Base-by-base conservation (phyloP, 83 land plant genomes). In the Picea abies region DNA sequence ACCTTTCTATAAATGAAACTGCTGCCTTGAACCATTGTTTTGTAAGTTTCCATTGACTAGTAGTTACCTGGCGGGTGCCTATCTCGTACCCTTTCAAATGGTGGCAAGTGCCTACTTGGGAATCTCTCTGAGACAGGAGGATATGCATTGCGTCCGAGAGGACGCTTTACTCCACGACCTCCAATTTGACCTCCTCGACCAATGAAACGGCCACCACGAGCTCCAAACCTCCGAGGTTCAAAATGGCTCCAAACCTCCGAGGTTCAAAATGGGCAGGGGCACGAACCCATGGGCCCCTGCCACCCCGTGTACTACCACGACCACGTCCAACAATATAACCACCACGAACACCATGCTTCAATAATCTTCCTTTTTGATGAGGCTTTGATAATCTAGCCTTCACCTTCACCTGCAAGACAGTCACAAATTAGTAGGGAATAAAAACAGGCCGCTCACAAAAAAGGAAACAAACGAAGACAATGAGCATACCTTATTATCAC, bases 381-480 rank as follows among this genome's bases (percentile, higher is more conserved):
- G 98, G 95, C 84, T 96, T 91, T 15, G 99, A 92, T 65, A 97
- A 79, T 52, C 92, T 89, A 4, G 92, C 98, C 75, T 93, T 91
- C n/a, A 96, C 95, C 83, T 92, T 94, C 37, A 90, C 92, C 97
- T 94, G 89, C 47, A 79, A 63, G 1, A 73, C 0, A 60, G 35
- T 6, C 20, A 39, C 4, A 23, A 47, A 4, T 41, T 32, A 29
- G 14, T n/a, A 3, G 14, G 0, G 62, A 47, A 2, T 5, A 41
- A 20, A 63, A 14, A 39, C 16, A 39, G 5, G 49, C 63, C 20
- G 47, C 19, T 75, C 60, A 81, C 37, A 16, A 25, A 47, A 49
- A 26, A 19, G 5, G 0, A 8, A 16, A 79, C 25, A 58, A 49
- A 49, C 47, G 62, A 66, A 10, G 20, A 4, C 8, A 67, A 61